Conservation (phyloP, 768 basidiomycete genomes). For the Gloeopeniophorella convolvens region DNA sequence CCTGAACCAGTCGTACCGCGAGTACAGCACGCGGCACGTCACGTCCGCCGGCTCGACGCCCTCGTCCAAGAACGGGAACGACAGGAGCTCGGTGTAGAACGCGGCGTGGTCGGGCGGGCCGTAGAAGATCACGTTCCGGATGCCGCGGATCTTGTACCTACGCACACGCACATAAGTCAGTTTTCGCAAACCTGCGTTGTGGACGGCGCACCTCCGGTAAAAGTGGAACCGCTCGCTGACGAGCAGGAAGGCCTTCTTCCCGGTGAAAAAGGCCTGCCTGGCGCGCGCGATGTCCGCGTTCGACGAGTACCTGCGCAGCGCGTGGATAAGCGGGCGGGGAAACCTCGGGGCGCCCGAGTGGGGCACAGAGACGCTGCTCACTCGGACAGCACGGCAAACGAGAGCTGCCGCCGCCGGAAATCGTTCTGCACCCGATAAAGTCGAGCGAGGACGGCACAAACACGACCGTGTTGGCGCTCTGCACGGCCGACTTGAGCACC, state of each 20-base stretch:
- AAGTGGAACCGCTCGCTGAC: slow-evolving; percentile 99
- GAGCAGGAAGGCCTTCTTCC: slow-evolving; percentile 79
- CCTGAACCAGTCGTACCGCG: slow-evolving; percentile 82
- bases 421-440: slow-evolving; percentile 89
- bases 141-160: slow-evolving; percentile 90
- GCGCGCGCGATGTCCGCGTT: slow-evolving; percentile 94
- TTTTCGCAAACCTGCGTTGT: background rate
- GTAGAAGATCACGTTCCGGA: slow-evolving; percentile 91
- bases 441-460: slow-evolving; percentile 96
- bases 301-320: slow-evolving; percentile 83
- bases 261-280: slow-evolving; percentile 86
- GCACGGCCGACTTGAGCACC: slow-evolving; percentile 87
- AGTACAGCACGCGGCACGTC: slow-evolving; percentile 74
- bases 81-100: slow-evolving; percentile 87
- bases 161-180: slow-evolving; percentile 1
- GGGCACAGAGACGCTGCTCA: slow-evolving; percentile 31
- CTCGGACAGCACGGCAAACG: slow-evolving; percentile 88
- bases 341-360: background rate
- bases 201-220: slow-evolving; percentile 61
- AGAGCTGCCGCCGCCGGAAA: slow-evolving; percentile 66
- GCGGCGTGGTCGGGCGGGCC: slow-evolving; percentile 84
- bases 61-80: slow-evolving; percentile 86
- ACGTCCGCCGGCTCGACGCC: slow-evolving; percentile 85
- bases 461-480: slow-evolving; percentile 80
- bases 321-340: too few relatives aligned